Percentiles rank a stretch among this genome's conserved stretches.
phyloP scores from a whole-genome alignment of 352 stramenopile genomes.

The Saprolegnia diclina region DNA sequence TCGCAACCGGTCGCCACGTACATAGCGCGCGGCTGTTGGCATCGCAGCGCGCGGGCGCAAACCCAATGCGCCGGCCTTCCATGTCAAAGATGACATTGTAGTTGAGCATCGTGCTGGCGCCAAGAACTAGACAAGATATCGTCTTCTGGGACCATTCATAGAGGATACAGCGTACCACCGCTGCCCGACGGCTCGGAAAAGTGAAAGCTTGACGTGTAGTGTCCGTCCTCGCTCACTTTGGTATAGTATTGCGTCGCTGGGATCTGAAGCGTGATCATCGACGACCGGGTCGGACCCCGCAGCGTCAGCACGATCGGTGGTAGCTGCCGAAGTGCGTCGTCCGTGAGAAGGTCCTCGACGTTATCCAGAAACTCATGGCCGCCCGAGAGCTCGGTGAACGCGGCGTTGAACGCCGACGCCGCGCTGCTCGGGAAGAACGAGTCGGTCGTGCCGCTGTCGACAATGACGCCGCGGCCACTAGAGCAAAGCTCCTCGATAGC shows the following conservation, averaged over 20 bases:
- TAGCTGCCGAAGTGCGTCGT: slow-evolving; percentile 38
- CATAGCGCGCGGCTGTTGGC: background rate
- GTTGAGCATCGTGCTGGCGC: slow-evolving; percentile 70
- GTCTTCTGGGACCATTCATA: too few relatives aligned
- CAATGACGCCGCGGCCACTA: slow-evolving; percentile 67
- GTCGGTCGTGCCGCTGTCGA: slow-evolving; percentile 82
- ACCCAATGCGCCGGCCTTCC: slow-evolving; percentile 67
- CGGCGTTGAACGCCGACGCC: slow-evolving; percentile 45
- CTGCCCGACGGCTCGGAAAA: slow-evolving; percentile 65
- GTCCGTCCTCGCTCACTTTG: slow-evolving; percentile 37
- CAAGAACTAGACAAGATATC: slow-evolving; percentile 54
- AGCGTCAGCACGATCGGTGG: slow-evolving; percentile 67
- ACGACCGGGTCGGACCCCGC: slow-evolving; percentile 39
- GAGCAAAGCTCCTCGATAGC: too few relatives aligned
- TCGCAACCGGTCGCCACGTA: background rate
- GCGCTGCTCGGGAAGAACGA: slow-evolving; percentile 63
- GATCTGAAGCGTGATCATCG: slow-evolving; percentile 61
- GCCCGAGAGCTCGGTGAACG: slow-evolving; percentile 40
- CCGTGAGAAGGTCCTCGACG: slow-evolving; percentile 39
- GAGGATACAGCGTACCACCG: slow-evolving; percentile 53
- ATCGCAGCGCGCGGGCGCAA: slow-evolving; percentile 61
- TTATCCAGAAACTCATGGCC: slow-evolving; percentile 55
- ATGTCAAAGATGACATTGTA: slow-evolving; percentile 83
- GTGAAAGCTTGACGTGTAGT: slow-evolving; percentile 73
- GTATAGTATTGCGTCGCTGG: slow-evolving; percentile 62